Percentiles rank a stretch among this genome's conserved stretches.
Conservation (phyloP, 202 grass and related monocot species). For the Setaria italica region DNA sequence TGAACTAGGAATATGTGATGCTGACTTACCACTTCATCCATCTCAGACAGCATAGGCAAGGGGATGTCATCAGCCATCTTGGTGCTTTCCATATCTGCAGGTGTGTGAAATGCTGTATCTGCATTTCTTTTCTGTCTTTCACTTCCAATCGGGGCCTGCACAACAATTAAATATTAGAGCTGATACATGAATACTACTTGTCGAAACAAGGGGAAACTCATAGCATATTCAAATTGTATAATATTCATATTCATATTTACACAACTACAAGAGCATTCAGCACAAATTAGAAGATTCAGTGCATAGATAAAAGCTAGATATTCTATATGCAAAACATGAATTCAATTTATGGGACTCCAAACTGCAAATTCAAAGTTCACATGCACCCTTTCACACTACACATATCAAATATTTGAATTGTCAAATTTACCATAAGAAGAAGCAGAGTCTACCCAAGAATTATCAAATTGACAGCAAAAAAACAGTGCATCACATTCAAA, state of each 20-base stretch:
- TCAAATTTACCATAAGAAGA: neutral
- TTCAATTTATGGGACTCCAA: neutral
- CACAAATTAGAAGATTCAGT: constrained; percentile 8
- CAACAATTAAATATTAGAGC: constrained; percentile 8
- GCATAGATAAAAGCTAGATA: neutral
- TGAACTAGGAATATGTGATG: neutral
- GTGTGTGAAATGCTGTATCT: constrained; percentile 42
- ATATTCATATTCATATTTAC: neutral
- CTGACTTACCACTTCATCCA: constrained; percentile 59
- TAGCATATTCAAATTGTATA: constrained; percentile 12
- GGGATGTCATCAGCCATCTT: constrained; percentile 49
- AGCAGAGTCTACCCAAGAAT: neutral
- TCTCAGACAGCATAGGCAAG: constrained; percentile 46
- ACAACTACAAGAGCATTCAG: neutral
- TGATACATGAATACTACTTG: neutral
- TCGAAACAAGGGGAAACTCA: constrained; percentile 3
- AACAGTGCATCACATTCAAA: neutral
- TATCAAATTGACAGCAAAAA: neutral
- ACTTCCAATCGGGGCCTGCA: constrained; percentile 61
- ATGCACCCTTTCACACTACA: neutral
- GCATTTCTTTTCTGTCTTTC: constrained; percentile 61
- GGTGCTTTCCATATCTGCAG: constrained; percentile 55
- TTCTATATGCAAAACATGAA: constrained; percentile 15
- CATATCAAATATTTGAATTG: neutral
- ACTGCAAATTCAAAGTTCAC: neutral